Evolutionary conservation across 2,329 filamentous ascomycete species (phyloP), one percentile per base, ranked within the genome.

Genomic region (Fonsecaea monophora): DNA sequence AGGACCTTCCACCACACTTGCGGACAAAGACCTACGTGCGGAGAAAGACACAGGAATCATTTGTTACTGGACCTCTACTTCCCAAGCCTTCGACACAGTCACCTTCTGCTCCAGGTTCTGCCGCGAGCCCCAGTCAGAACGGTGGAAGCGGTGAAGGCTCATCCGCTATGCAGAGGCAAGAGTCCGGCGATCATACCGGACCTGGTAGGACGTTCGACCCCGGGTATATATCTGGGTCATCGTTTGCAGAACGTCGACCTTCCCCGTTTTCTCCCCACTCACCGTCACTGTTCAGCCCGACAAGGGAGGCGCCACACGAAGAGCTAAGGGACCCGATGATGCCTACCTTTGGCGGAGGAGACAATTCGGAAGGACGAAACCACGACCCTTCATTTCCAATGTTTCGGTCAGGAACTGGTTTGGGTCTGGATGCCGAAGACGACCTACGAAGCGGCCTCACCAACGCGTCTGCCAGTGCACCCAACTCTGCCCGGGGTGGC

Each of bases 1-100:
- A 98, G 62, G 92, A 97, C 72, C 84, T 99, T 4, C 95, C 95
- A 0, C 89, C 93, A 68, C 88, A 91, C 71, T 86, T 94, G 68
- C 89, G 92, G 70, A 88, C 91, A 3, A 96, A 96, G 76, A 89
- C 89, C 0, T 89, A 90, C 69, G 91, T 92, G 69, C 88, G 91
- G 32, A 94, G 94, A 77, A 88, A 89, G 3, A 81, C 87, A n/a
- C 83, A 86, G 57, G 71, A 73, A 53, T 66, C 68, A 9, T 71
- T 71, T 62, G 57, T 67, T 9, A 70, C 68, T 8, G 68, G 68
- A 3, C 66, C 68, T 54, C 60, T 73, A 25, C 55, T 71, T 60
- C 69, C 67, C 1, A 68, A 70, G 55, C 65, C 69, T 32, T 63
- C 57, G 2, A 68, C 68, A 30, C 65, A 70, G 56, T 72, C 76